phyloP scores from a whole-genome alignment of 371 early-diverging fungal species.

The Mortierella polycephala region DNA sequence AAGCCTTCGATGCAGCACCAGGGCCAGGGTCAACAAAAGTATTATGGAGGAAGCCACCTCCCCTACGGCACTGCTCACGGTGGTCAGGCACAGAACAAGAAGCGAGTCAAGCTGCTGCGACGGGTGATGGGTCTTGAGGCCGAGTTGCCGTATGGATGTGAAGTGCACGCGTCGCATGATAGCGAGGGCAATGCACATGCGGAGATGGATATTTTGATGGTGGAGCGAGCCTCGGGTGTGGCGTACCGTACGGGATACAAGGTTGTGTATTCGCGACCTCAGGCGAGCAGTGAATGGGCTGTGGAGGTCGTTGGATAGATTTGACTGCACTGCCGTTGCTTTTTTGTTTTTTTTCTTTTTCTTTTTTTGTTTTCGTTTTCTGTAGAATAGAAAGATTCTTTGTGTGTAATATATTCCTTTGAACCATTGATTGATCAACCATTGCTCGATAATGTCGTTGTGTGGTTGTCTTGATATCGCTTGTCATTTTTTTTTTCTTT shows the following conservation, averaged over 20 bases:
- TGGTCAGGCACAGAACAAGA: background rate
- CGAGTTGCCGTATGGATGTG: slow-evolving; percentile 29
- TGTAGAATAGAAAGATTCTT: background rate
- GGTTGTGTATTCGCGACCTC: slow-evolving; percentile 14
- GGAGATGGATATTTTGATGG: slow-evolving; percentile 30
- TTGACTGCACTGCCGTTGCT: background rate
- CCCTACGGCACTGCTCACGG: background rate
- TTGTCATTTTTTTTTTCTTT: background rate
- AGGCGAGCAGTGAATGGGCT: slow-evolving; percentile 19
- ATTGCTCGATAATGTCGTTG: too few relatives aligned
- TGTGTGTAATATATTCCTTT: background rate
- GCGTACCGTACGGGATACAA: slow-evolving; percentile 37
- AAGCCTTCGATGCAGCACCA: background rate
- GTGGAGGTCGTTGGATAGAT: slow-evolving; percentile 18
- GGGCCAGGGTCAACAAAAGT: slow-evolving; percentile 1
- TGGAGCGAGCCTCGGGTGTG: slow-evolving; percentile 27
- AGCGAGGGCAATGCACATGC: slow-evolving; percentile 16
- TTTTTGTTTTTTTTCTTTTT: background rate
- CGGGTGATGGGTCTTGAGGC: slow-evolving; percentile 24
- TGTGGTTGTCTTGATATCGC: too few relatives aligned
- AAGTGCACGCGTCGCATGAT: slow-evolving; percentile 22
- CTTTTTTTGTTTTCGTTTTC: background rate
- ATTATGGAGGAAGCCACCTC: background rate
- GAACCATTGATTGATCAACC: too few relatives aligned
- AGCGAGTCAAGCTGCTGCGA: slow-evolving; percentile 13